Evolutionary conservation across 495 filamentous ascomycete genomes (phyloP).

Genomic region (Diplogelasinospora grovesii): DNA sequence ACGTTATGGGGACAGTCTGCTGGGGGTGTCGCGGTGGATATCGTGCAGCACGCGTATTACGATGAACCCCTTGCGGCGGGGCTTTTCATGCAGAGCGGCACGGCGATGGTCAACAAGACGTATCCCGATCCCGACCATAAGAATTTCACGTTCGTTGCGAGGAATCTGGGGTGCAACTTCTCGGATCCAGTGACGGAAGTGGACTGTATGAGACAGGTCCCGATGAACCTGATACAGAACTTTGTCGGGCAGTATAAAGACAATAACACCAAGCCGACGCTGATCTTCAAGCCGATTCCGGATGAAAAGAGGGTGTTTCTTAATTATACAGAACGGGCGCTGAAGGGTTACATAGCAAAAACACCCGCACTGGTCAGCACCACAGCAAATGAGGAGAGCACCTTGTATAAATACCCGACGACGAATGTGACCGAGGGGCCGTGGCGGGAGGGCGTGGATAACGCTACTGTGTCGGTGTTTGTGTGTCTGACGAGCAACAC

Average conservation of each 20-base stretch:
- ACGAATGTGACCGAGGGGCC: constrained; percentile 27
- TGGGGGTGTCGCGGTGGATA: constrained; percentile 35
- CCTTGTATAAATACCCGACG: constrained; percentile 28
- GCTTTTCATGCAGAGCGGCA: constrained; percentile 42
- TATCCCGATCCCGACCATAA: constrained; percentile 26
- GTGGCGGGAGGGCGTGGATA: constrained; percentile 23
- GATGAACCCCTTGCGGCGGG: constrained; percentile 39
- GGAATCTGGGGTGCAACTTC: constrained; percentile 31
- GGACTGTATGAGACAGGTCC: constrained; percentile 37
- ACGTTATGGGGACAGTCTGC: constrained; percentile 50
- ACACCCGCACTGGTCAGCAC: constrained; percentile 35
- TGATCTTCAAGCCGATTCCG: constrained; percentile 35
- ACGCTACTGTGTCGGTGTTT: constrained; percentile 26
- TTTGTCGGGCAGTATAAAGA: constrained; percentile 35
- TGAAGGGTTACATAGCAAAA: constrained; percentile 16
- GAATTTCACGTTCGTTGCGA: constrained; percentile 41
- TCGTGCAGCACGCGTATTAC: constrained; percentile 39
- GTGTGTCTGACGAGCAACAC: constrained; percentile 33
- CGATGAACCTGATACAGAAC: constrained; percentile 30
- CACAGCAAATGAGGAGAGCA: constrained; percentile 36
- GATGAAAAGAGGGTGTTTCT: constrained; percentile 38
- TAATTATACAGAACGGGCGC: constrained; percentile 35
- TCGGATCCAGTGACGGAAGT: constrained; percentile 30
- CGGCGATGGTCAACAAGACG: constrained; percentile 28
- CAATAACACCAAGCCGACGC: constrained; percentile 21